Base-by-base conservation (phyloP, 257 asterid genomes). In the Rehmannia glutinosa region DNA sequence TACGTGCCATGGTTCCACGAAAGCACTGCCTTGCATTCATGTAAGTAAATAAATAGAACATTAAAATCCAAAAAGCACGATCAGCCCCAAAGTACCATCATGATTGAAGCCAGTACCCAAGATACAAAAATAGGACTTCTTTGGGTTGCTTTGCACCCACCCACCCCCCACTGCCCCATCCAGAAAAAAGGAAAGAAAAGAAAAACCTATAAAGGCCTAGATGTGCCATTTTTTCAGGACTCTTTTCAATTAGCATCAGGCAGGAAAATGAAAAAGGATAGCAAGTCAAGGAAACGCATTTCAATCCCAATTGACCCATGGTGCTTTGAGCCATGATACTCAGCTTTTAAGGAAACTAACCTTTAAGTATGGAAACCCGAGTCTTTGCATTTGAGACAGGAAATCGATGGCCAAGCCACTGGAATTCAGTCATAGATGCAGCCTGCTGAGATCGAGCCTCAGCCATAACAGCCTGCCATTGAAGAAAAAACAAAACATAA, bases 381-480 rank as follows among this genome's bases (percentile, higher is more conserved):
- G 97, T 91, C 86, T 91, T 94, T 32, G 99, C 90, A 83, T 88
- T 94, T 68, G 99, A 86, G 62, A 94, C 73, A 58, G 99, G 97
- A 80, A 87, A 91, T 52, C 76, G 79, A 45, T 83, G 92, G 57
- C 97, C 97, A 72, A 91, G 99, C 95, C 97, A 94, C 71, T 78
- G 57, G 60, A 94, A 94, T 75, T 91, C 97, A 67, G 96, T 91
- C 97, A 94, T 82, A 21, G 97, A 91, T 73, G 96, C 93, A 46
- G 97, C 99, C 74, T 91, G 97, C 85, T 91, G 99, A 46, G 97
- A 87, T 74, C 99, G 96, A 75, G 95, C 97, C 80, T 94, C 99
- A 45, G 97, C 88, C 96, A 88, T 87, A 75, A 77, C 97, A 81
- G 99, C 97, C 97, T 93, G 81, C 65, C 68, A 72, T 64, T 60